Conservation (phyloP, 2,329 filamentous ascomycete genomes). For the Zasmidium angulare region DNA sequence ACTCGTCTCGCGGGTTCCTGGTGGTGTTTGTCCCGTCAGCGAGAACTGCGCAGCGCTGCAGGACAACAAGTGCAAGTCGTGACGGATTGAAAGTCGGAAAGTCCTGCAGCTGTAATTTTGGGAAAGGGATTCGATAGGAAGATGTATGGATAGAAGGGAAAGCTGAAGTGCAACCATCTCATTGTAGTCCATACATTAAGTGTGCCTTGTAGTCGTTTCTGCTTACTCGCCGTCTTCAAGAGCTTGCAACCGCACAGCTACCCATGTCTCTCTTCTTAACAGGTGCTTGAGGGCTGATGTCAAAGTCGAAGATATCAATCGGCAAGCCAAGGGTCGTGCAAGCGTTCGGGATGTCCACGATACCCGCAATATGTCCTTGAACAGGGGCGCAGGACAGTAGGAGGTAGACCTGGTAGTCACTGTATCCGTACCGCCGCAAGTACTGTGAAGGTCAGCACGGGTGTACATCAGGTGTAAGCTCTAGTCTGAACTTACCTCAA, state of each 20-base stretch:
- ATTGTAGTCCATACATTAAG: background rate
- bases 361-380: slow-evolving; percentile 83
- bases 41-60: too few species aligned
- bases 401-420: slow-evolving; percentile 79
- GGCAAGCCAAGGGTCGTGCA: slow-evolving; percentile 86
- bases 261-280: slow-evolving; percentile 68
- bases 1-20: too few species aligned
- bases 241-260: slow-evolving; percentile 63
- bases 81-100: too few species aligned
- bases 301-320: slow-evolving; percentile 94
- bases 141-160: background rate
- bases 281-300: slow-evolving; percentile 69
- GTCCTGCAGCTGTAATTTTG: too few species aligned
- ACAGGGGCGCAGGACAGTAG: slow-evolving; percentile 82
- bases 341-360: slow-evolving; percentile 73
- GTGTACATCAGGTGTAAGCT: background rate
- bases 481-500: slow-evolving; percentile 37
- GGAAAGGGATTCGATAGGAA: too few species aligned
- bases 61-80: too few species aligned
- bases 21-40: too few species aligned
- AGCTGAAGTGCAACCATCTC: background rate
- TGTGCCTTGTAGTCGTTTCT: background rate
- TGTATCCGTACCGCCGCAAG: slow-evolving; percentile 60
- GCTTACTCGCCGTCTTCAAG: too few species aligned
- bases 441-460: slow-evolving; percentile 67